Percentiles rank a stretch among this genome's conserved stretches.
These are phyloP conservation scores for Blastocladiella emersonii DNA, from an alignment of 371 early-diverging fungal genomes.

Conservation along the genomic window DNA sequence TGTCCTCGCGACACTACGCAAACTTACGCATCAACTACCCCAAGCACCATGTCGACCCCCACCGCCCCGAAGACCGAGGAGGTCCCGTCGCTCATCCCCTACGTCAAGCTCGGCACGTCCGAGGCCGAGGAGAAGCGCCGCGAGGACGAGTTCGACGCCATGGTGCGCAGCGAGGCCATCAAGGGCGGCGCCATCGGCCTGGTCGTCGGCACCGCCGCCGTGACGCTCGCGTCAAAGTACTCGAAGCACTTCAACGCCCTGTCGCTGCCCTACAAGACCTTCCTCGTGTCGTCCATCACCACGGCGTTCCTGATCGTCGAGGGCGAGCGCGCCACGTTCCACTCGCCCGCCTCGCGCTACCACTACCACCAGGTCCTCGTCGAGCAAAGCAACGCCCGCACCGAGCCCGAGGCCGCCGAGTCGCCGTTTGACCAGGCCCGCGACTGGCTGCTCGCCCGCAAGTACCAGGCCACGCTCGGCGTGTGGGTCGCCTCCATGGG, in stretches of 20 bases:
- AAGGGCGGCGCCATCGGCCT: background rate
- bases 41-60: no score
- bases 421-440: background rate
- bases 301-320: background rate
- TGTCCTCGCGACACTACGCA: no score
- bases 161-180: background rate
- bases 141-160: background rate
- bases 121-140: background rate
- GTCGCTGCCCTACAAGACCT: background rate
- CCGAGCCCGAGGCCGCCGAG: background rate
- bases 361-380: conserved; percentile 4
- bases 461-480: conserved; percentile 1
- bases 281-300: background rate
- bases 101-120: background rate
- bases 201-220: background rate
- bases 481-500: conserved; percentile 3
- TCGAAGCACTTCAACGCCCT: background rate
- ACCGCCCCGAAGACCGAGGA: no score
- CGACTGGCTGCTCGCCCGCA: background rate
- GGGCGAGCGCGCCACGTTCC: conserved; percentile 5
- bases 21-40: no score
- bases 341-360: background rate
- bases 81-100: background rate
- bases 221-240: background rate
- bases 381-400: background rate